Conservation (phyloP, 2,329 filamentous ascomycete species). For the Coleophoma eucalyptorum region DNA sequence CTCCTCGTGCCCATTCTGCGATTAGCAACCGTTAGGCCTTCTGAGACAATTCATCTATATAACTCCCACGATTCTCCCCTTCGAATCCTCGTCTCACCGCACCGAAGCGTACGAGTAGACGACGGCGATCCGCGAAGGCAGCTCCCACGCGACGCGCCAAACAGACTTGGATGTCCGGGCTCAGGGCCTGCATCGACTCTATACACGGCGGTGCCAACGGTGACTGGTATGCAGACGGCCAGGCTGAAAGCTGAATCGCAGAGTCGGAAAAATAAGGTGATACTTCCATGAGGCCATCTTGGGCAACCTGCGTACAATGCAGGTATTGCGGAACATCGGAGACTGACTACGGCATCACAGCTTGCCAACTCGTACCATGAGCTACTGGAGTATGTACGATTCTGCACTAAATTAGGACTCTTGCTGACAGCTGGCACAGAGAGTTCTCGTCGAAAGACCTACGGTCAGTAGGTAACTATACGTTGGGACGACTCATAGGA, state of each 20-base stretch:
- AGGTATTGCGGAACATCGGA: slow-evolving; percentile 19
- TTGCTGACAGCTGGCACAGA: slow-evolving; percentile 41
- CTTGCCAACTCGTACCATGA: slow-evolving; percentile 97
- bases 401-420: too few species aligned
- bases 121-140: not conserved
- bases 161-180: slow-evolving; percentile 23
- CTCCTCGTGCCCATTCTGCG: not conserved
- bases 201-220: slow-evolving; percentile 26
- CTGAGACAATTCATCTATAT: too few species aligned
- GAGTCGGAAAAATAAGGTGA: slow-evolving; percentile 59
- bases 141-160: slow-evolving; percentile 11
- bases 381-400: slow-evolving; percentile 76
- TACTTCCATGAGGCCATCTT: slow-evolving; percentile 4
- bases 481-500: slow-evolving; percentile 84
- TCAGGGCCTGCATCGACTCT: slow-evolving; percentile 19
- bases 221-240: slow-evolving; percentile 38
- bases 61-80: too few species aligned
- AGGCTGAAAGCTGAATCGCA: slow-evolving; percentile 54
- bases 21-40: not conserved
- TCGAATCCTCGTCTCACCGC: not conserved
- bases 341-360: slow-evolving; percentile 45
- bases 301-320: slow-evolving; percentile 3
- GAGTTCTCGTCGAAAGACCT: slow-evolving; percentile 93
- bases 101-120: not conserved
- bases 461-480: slow-evolving; percentile 91